Percentiles rank a stretch among this genome's conserved stretches.
These are phyloP conservation scores for Thermothelomyces thermophilus DNA, from an alignment of 2,329 filamentous ascomycete genomes.

Conservation along the genomic window DNA sequence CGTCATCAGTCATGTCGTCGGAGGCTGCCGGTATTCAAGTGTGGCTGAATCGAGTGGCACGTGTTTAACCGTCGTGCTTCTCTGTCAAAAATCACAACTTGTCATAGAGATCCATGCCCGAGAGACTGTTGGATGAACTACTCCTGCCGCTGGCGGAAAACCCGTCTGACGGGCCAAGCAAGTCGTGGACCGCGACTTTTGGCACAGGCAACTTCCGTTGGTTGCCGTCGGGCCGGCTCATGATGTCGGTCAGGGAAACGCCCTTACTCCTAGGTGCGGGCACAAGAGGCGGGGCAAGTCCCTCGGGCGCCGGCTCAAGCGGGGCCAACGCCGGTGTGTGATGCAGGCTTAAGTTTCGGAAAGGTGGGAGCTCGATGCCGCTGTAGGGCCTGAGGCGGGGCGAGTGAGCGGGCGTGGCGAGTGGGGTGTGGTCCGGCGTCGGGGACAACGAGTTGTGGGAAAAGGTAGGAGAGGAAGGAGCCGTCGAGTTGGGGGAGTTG, in stretches of 20 bases:
- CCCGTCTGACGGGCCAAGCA: constrained; percentile 60
- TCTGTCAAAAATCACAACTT: constrained; percentile 33
- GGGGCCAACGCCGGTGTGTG: constrained; percentile 52
- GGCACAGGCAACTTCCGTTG: constrained; percentile 90
- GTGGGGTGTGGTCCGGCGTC: constrained; percentile 96
- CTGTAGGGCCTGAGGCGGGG: constrained; percentile 77
- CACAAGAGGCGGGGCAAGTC: constrained; percentile 36
- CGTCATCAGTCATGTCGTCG: constrained; percentile 21
- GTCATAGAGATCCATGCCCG: constrained; percentile 62
- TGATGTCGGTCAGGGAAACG: constrained; percentile 84
- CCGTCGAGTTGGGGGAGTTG: constrained; percentile 90
- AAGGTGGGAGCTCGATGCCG: constrained; percentile 74
- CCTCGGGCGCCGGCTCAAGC: constrained; percentile 51
- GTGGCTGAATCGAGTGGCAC: background rate
- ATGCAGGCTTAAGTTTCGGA: constrained; percentile 58
- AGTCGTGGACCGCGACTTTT: constrained; percentile 80
- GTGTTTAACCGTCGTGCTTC: background rate
- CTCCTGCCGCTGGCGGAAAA: constrained; percentile 69
- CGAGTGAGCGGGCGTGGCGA: constrained; percentile 91
- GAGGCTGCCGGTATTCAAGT: constrained; percentile 1
- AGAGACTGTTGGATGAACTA: constrained; percentile 69
- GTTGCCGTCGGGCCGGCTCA: constrained; percentile 78
- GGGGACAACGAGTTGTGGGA: constrained; percentile 93
- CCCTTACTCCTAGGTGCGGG: constrained; percentile 56
- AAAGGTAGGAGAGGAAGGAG: constrained; percentile 91